Conservation (phyloP, 495 filamentous ascomycete species). For the Daldinia loculata region DNA sequence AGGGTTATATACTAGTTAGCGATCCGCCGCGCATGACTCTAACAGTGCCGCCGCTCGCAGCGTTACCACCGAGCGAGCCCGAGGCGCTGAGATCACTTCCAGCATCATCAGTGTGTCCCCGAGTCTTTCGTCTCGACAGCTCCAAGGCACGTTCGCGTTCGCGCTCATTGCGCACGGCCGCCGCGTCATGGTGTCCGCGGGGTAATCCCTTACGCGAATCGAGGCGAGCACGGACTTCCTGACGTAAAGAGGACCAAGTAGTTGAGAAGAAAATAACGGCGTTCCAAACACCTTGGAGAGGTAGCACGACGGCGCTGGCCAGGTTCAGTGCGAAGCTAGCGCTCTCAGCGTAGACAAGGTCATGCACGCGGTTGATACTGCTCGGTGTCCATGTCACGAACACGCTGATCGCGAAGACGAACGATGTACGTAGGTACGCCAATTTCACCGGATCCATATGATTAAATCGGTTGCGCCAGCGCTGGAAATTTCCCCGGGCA, state of each 20-base stretch:
- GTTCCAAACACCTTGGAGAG: conserved; percentile 87
- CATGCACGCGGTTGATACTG: conserved; percentile 78
- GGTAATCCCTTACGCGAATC: conserved; percentile 35
- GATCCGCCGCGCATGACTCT: conserved; percentile 39
- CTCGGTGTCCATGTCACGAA: conserved; percentile 87
- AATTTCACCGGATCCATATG: conserved; percentile 69
- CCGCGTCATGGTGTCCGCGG: conserved; percentile 59
- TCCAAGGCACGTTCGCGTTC: conserved; percentile 80
- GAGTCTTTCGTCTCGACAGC: conserved; percentile 47
- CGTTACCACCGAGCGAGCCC: conserved; percentile 21
- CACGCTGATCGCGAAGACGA: conserved; percentile 81
- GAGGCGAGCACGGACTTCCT: conserved; percentile 41
- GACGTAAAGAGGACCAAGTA: conserved; percentile 49
- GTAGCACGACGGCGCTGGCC: conserved; percentile 76
- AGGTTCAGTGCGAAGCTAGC: conserved; percentile 74
- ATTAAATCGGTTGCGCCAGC: conserved; percentile 45
- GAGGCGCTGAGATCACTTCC: conserved; percentile 39
- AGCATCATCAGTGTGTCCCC: conserved; percentile 32
- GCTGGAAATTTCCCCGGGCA: conserved; percentile 5
- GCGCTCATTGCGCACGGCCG: conserved; percentile 78
- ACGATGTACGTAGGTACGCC: conserved; percentile 80
- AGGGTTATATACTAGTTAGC: conserved; percentile 10
- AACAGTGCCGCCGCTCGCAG: conserved; percentile 20
- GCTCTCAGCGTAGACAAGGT: conserved; percentile 64
- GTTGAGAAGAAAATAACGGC: conserved; percentile 79